These are phyloP conservation scores for Lavandula angustifolia DNA, from an alignment of 257 asterid genomes.

Conservation along the genomic window DNA sequence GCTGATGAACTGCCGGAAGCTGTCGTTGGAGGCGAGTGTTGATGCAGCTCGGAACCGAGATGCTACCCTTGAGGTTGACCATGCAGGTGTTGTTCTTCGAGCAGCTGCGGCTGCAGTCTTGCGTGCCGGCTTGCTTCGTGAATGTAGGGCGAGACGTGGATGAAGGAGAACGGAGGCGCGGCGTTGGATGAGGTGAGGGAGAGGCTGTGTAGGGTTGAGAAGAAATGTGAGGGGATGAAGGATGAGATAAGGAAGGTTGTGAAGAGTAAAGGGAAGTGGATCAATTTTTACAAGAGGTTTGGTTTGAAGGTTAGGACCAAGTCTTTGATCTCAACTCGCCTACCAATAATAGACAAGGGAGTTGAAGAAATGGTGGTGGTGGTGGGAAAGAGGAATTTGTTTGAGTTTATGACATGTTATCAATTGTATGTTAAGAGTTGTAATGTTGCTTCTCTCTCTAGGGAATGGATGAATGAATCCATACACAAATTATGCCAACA, in stretches of 20 bases:
- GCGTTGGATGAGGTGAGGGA: conserved; percentile 40
- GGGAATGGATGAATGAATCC: background rate
- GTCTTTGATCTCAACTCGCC: conserved; percentile 30
- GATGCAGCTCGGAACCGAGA: conserved; percentile 60
- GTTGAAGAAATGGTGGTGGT: no score
- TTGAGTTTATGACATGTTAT: no score
- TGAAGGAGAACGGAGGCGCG: conserved; percentile 2
- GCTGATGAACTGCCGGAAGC: conserved; percentile 57
- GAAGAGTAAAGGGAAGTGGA: conserved; percentile 48
- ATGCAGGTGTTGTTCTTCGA: conserved; percentile 60
- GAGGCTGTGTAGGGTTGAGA: conserved; percentile 43
- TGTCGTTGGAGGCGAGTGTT: conserved; percentile 53
- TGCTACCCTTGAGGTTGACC: conserved; percentile 50
- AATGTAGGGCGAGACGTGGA: conserved; percentile 36
- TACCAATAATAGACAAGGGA: background rate
- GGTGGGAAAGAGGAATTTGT: no score
- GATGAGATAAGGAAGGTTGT: conserved; percentile 46
- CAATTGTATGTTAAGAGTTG: no score
- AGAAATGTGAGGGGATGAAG: conserved; percentile 46
- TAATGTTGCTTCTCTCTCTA: background rate
- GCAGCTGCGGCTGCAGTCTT: conserved; percentile 51
- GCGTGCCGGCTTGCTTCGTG: conserved; percentile 44
- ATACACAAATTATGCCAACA: no score
- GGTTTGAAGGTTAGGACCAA: conserved; percentile 35
- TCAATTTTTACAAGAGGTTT: conserved; percentile 35